These are phyloP conservation scores for Zygosaccharomyces pseudobailii DNA, from an alignment of 1,139 yeast genomes.

Conservation along the genomic window DNA sequence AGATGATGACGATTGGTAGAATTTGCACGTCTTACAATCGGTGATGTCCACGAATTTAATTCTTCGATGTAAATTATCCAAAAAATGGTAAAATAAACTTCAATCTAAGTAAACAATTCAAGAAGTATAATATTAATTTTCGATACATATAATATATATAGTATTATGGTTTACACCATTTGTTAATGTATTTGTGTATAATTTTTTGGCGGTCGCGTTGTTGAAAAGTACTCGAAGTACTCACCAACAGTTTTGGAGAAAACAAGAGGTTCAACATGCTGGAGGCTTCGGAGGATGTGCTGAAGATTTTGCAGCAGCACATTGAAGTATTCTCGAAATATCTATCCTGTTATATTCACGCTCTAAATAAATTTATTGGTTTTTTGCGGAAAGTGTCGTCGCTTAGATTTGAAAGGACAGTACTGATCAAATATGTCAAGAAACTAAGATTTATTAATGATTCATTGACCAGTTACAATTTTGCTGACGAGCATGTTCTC, in stretches of 20 bases:
- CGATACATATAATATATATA: not conserved
- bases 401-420: constrained; percentile 32
- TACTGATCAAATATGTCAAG: constrained; percentile 34
- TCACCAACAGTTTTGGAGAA: not conserved
- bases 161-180: not conserved
- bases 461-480: constrained; percentile 15
- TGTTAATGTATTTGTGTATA: not conserved
- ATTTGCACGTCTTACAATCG: not conserved
- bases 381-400: constrained; percentile 30
- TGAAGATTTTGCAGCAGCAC: constrained; percentile 9
- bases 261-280: not conserved
- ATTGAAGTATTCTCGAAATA: constrained; percentile 23
- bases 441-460: constrained; percentile 33
- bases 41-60: not conserved
- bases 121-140: not conserved
- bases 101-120: not conserved
- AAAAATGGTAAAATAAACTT: not conserved
- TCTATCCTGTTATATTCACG: constrained; percentile 28
- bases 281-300: constrained; percentile 1
- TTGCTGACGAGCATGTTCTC: constrained; percentile 5
- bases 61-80: not conserved
- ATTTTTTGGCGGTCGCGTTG: not conserved
- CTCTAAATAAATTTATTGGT: constrained; percentile 31
- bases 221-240: not conserved
- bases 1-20: constrained; percentile 41